Base-by-base conservation (phyloP, 768 basidiomycete species). In the Pisolithus microcarpus region DNA sequence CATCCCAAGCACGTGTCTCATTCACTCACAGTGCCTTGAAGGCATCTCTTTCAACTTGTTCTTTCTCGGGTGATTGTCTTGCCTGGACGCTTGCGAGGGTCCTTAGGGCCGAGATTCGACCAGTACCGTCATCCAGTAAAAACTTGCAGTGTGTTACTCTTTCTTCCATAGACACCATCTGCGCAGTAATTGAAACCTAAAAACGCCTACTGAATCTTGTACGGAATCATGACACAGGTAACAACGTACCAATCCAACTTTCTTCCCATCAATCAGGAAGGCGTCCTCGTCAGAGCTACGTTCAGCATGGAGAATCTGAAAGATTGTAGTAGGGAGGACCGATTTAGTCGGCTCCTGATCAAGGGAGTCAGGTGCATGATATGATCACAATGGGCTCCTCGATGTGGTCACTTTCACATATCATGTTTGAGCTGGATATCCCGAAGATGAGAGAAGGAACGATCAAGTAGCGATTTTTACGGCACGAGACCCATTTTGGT, bases 251-350 rank as follows among this genome's bases (percentile, higher is more conserved):
- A 66, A 60, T 21, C 65, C 58, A 24, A 74, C 61, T 28, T 74
- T 69, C 18, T 61, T 63, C 4, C 70, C 74, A 51, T 79, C 80
- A 38, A 82, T 72, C 7, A 61, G 58, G 59, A 77, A 75, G 36
- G 73, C 70, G 0, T 71, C 69, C 38, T 72, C 72, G 1, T 67
- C 59, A 49, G 75, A 70, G 5, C 66, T 57, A 53, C 67, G 65
- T n/a, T 60, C 54, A 5, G 80, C 79, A n/a, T 65, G 57, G 26
- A 70, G 56, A 16, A 83, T 51, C 58, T 85, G 84, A 26, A 70
- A 72, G 28, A 85, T 71, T 7, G 80, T 84, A 3, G 79, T 70
- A 1, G 84, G 81, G 37, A 77, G 70, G 19, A 73, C 60, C 0
- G 48, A 43, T 0, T 52, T 2, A 11, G 43, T 46, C 56, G 47